Base-by-base conservation (phyloP, 495 filamentous ascomycete species). In the Penicillium maclennaniae region DNA sequence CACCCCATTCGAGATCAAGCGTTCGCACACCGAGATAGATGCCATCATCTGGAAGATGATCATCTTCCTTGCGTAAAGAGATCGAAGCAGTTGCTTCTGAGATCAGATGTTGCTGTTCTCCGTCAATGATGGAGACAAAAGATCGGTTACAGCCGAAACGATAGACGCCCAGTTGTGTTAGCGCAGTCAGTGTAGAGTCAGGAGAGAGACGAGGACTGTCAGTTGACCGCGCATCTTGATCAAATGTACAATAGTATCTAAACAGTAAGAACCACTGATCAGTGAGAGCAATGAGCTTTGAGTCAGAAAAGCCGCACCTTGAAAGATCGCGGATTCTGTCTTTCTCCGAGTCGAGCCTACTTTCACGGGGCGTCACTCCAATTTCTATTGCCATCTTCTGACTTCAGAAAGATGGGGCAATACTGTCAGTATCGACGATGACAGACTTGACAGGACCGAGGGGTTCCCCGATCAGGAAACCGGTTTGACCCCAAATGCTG, bases 21-120 rank as follows among this genome's bases (percentile, higher is more conserved):
- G 71, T 69, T 20, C 66, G 63, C 0, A 68, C 68, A 6, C 77
- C 76, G 6, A 81, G 66, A 45, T 71, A 74, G 21, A 81, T 63
- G 4, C 57, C 66, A 54, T 78, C 74, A 14, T 67, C 62, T 0
- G 70, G 63, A 17, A 59, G 51, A 49, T 71, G 60, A 20, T 59
- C 59, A 36, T 72, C 55, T 26, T 65, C 63, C 40, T 70, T 45
- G 7, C 63, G 59, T 6, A 83, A 60, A 0, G 81, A 81, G 0
- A 83, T 47, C 0, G 78, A 77, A n/a, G 66, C 70, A 1, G 83
- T 83, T 1, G 83, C 82, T 57, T 88, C 85, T 17, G 85, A 83
- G 16, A 87, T 70, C 28, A 87, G 73, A 53, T 84, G 81, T 59
- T 84, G 79, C 38, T 72, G 68, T 7, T 75, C 72, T 23, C 73